These are phyloP conservation scores for Parafenestella ontariensis DNA, from an alignment of 2,329 filamentous ascomycete species.

Conservation along the genomic window DNA sequence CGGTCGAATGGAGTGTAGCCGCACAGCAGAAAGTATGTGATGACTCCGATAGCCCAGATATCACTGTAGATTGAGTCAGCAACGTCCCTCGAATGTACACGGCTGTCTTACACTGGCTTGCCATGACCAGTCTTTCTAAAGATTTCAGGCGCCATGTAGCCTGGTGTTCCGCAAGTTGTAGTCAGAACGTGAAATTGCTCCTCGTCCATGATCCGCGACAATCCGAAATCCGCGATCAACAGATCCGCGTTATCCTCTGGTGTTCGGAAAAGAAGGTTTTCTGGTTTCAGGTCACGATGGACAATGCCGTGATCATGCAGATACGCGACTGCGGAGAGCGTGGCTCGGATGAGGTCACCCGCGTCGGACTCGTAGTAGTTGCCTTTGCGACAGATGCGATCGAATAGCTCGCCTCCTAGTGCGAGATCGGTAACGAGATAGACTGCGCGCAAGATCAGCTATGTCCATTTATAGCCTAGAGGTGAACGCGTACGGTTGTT, in stretches of 20 bases:
- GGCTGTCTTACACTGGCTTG: constrained; percentile 76
- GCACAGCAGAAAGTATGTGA: constrained; percentile 97
- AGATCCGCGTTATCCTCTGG: constrained; percentile 98
- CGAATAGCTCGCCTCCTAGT: constrained; percentile 94
- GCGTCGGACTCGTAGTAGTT: constrained; percentile 98
- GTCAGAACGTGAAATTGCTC: constrained; percentile 98
- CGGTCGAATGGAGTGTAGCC: constrained; percentile 98
- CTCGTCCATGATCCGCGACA: constrained; percentile 98
- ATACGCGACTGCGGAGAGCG: constrained; percentile 96
- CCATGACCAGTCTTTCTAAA: constrained; percentile 99
- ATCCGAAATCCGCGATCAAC: constrained; percentile 94
- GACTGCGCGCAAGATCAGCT: constrained; percentile 56
- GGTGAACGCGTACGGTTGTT: constrained; percentile 75
- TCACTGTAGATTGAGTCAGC: constrained; percentile 61
- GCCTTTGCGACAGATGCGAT: constrained; percentile 97
- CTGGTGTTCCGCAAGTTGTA: constrained; percentile 95
- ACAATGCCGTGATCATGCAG: constrained; percentile 98
- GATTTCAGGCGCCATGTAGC: constrained; percentile 99
- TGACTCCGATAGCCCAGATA: constrained; percentile 97
- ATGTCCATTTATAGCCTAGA: neutral
- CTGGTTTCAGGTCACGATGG: constrained; percentile 95
- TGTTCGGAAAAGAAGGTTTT: constrained; percentile 95
- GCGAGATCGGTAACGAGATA: constrained; percentile 98
- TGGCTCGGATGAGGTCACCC: constrained; percentile 91
- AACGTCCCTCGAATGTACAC: neutral